These are phyloP conservation scores for Alternaria angustiovoidea DNA, from an alignment of 2,329 filamentous ascomycete genomes.

Conservation along the genomic window DNA sequence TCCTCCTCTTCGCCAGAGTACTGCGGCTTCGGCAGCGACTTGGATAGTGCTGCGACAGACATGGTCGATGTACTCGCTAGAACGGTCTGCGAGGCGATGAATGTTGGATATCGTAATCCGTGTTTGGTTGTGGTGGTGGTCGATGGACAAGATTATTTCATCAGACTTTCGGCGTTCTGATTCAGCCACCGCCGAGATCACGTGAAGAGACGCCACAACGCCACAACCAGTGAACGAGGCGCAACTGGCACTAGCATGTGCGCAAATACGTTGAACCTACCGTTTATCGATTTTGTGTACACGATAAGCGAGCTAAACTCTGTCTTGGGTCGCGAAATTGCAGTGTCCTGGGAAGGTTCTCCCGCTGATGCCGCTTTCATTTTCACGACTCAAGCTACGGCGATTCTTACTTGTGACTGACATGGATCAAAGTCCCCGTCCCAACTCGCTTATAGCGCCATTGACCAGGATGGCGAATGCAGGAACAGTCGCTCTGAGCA, in stretches of 20 bases:
- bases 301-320: background rate
- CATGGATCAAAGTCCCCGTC: background rate
- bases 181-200: conserved; percentile 20
- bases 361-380: background rate
- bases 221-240: background rate
- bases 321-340: background rate
- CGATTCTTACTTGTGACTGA: background rate
- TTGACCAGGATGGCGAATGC: conserved; percentile 4
- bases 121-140: conserved; percentile 8
- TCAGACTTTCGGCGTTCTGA: conserved; percentile 6
- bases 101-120: conserved; percentile 1
- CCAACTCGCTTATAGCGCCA: conserved; percentile 7
- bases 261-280: background rate
- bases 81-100: conserved; percentile 3
- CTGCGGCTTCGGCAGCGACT: conserved; percentile 85
- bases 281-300: background rate
- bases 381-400: conserved; percentile 3
- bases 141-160: conserved; percentile 19
- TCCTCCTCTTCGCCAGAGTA: conserved; percentile 92
- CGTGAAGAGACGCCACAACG: conserved; percentile 5
- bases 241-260: background rate
- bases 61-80: conserved; percentile 27
- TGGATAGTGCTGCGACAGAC: conserved; percentile 70
- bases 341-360: background rate
- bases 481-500: conserved; percentile 10